Conservation (phyloP, 129 eudicot species). For the Flaveria bidentis region DNA sequence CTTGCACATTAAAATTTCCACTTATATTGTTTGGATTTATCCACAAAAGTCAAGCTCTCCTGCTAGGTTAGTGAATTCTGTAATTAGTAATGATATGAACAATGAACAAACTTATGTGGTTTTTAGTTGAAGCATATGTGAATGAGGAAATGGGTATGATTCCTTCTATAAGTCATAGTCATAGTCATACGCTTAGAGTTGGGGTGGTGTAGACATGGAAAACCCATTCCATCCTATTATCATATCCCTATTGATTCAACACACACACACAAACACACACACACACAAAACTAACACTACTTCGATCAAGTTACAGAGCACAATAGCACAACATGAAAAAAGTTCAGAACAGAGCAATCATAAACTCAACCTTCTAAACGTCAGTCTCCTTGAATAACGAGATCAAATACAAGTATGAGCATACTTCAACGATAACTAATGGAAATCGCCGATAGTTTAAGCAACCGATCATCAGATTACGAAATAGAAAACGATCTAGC, state of each 20-base stretch:
- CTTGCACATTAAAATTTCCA: neutral
- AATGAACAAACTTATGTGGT: neutral
- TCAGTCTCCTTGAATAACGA: neutral
- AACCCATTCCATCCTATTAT: neutral
- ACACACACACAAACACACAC: too few species aligned
- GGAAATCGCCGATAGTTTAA: neutral
- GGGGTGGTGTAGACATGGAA: neutral
- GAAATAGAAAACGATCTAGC: neutral
- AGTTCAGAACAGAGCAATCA: constrained; percentile 11
- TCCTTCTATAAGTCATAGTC: too few species aligned
- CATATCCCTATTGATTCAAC: neutral
- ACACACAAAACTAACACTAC: neutral
- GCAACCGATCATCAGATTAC: constrained; percentile 4
- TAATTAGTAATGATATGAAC: constrained; percentile 11
- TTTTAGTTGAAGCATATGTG: neutral
- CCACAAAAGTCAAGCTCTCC: neutral
- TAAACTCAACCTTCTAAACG: neutral
- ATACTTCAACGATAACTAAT: constrained; percentile 9
- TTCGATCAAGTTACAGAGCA: constrained; percentile 14
- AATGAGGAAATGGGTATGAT: neutral
- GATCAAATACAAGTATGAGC: constrained; percentile 13
- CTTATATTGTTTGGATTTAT: neutral
- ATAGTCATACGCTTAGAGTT: too few species aligned
- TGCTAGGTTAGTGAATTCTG: constrained; percentile 12
- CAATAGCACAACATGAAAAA: constrained; percentile 9